Conservation (phyloP, 2,329 filamentous ascomycete genomes). For the Pyricularia sp. region DNA sequence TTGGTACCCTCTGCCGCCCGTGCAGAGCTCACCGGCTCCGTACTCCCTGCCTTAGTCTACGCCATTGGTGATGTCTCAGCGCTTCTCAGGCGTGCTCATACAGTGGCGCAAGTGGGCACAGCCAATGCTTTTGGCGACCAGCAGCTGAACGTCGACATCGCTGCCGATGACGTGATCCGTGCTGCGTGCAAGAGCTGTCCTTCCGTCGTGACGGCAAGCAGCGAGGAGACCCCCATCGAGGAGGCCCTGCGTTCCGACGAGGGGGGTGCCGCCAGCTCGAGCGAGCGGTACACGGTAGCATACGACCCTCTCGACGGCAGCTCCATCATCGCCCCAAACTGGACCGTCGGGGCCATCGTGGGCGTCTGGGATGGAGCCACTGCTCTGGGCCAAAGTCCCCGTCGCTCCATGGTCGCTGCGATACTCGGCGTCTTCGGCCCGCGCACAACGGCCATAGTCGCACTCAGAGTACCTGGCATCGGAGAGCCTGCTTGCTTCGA, state of each 20-base stretch:
- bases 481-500: constrained; percentile 36
- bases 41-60: not conserved
- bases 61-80: not conserved
- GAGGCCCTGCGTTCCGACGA: constrained; percentile 15
- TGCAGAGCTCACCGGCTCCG: not conserved
- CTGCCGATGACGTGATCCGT: constrained; percentile 39
- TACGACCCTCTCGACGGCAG: constrained; percentile 57
- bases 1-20: not conserved
- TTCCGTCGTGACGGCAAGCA: constrained; percentile 40
- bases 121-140: constrained; percentile 50
- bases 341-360: constrained; percentile 50
- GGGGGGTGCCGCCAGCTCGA: not conserved
- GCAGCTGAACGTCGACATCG: constrained; percentile 49
- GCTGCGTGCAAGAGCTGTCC: constrained; percentile 31
- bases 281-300: constrained; percentile 45
- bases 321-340: constrained; percentile 50
- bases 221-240: constrained; percentile 53
- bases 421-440: constrained; percentile 46
- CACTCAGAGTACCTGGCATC: constrained; percentile 35
- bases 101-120: constrained; percentile 22
- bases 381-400: constrained; percentile 30
- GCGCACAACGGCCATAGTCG: constrained; percentile 45
- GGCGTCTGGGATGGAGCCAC: constrained; percentile 46
- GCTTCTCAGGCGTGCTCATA: not conserved
- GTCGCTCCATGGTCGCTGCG: constrained; percentile 34